Conservation (phyloP, 176 grass and related monocot species). For the Juncus inflexus region DNA sequence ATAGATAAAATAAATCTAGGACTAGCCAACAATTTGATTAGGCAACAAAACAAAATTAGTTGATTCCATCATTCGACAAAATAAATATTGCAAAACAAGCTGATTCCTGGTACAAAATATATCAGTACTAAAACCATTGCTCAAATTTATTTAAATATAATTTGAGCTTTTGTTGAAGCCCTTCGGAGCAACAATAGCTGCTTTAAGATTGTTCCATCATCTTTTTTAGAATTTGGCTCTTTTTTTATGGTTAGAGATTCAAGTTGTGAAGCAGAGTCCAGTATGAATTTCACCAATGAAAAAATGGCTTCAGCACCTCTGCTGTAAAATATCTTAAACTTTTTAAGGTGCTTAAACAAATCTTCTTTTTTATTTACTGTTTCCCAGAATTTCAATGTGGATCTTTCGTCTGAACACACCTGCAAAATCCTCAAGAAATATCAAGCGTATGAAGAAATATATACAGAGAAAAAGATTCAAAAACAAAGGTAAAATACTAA, state of each 20-base stretch:
- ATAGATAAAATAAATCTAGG: too few species aligned
- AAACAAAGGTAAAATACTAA: neutral
- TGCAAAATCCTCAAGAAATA: neutral
- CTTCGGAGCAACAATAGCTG: neutral
- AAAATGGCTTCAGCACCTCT: neutral
- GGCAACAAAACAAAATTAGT: too few species aligned
- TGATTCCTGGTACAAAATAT: too few species aligned
- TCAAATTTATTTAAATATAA: neutral
- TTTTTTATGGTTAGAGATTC: neutral
- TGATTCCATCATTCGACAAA: too few species aligned
- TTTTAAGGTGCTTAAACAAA: constrained; percentile 4
- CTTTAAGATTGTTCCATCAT: neutral
- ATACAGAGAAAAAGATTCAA: too few species aligned
- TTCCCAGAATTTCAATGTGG: neutral
- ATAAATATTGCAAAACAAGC: too few species aligned
- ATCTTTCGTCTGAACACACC: neutral
- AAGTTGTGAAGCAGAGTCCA: neutral
- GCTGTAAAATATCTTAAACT: neutral
- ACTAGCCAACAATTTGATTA: too few species aligned
- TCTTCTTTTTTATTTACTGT: neutral
- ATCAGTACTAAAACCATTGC: too few species aligned
- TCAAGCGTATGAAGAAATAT: neutral
- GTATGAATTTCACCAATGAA: constrained; percentile 10
- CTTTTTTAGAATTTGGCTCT: neutral
- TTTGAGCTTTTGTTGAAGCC: constrained; percentile 15